Evolutionary conservation across 1,284 basidiomycete genomes (phyloP).

Genomic region (Puccinia horiana): DNA sequence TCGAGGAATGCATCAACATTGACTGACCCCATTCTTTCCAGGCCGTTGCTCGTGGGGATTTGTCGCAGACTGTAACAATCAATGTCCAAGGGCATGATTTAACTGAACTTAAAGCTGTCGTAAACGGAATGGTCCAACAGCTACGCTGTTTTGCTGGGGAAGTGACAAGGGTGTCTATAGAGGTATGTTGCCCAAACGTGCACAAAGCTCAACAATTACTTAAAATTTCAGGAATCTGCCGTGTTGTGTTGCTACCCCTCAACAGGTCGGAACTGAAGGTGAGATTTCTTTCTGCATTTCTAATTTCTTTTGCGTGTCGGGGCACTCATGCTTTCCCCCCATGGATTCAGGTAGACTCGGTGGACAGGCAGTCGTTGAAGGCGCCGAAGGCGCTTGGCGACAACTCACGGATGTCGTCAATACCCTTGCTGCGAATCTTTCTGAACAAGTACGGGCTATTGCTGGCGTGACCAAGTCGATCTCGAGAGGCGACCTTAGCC

Average conservation of each 20-base stretch:
- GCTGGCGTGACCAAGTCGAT: slow-evolving; percentile 95
- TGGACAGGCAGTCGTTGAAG: slow-evolving; percentile 86
- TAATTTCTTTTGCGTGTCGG: neutral
- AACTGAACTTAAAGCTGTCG: slow-evolving; percentile 96
- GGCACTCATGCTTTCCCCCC: slow-evolving; percentile 72
- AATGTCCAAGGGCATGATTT: slow-evolving; percentile 94
- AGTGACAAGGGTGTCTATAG: slow-evolving; percentile 88
- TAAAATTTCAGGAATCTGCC: slow-evolving; percentile 63
- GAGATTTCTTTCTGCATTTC: neutral
- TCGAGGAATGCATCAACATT: too few species aligned
- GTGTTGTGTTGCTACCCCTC: too few species aligned
- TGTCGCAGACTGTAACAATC: slow-evolving; percentile 94
- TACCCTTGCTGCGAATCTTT: slow-evolving; percentile 84
- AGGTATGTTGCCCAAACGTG: slow-evolving; percentile 61
- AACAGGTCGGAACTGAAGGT: slow-evolving; percentile 35
- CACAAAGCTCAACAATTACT: slow-evolving; percentile 53
- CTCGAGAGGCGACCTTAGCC: slow-evolving; percentile 87
- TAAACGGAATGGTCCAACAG: slow-evolving; percentile 80
- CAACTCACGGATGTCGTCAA: slow-evolving; percentile 87
- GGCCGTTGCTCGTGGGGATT: slow-evolving; percentile 88
- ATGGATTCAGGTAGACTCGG: slow-evolving; percentile 87
- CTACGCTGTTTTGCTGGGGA: slow-evolving; percentile 76
- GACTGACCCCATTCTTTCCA: slow-evolving; percentile 48
- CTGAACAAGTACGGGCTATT: slow-evolving; percentile 90
- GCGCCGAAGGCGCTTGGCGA: slow-evolving; percentile 91